Conservation (phyloP, 2,329 filamentous ascomycete species). For the Endoconidiophora laricicola region DNA sequence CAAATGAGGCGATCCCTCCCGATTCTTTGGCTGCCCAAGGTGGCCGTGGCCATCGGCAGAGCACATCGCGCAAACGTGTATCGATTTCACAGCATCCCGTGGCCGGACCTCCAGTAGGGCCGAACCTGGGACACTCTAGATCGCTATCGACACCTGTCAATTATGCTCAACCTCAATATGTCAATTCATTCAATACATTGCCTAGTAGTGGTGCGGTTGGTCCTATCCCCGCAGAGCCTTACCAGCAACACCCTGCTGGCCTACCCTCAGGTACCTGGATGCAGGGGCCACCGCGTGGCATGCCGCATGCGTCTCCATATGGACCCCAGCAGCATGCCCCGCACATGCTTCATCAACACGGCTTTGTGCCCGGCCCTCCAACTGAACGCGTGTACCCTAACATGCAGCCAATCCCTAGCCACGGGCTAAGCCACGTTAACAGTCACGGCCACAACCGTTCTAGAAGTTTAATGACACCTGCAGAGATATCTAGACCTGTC, state of each 20-base stretch:
- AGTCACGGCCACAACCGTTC: constrained; percentile 9
- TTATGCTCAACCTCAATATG: constrained; percentile 4
- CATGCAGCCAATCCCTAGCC: neutral
- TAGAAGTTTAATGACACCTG: constrained; percentile 10
- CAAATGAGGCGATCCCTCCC: constrained; percentile 89
- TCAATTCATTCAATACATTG: constrained; percentile 4
- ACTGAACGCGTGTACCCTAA: neutral
- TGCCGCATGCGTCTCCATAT: neutral
- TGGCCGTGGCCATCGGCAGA: constrained; percentile 63
- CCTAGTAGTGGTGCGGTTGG: constrained; percentile 2
- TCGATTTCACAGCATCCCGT: constrained; percentile 36
- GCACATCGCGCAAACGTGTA: constrained; percentile 39
- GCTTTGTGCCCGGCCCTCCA: neutral
- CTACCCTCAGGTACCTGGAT: neutral
- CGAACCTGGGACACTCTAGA: constrained; percentile 5
- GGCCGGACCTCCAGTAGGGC: constrained; percentile 31
- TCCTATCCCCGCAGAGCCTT: neutral
- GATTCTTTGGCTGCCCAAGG: constrained; percentile 76
- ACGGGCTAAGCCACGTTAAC: neutral
- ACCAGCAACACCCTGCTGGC: constrained; percentile 2
- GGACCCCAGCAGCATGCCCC: neutral
- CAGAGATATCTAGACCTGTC: constrained; percentile 8
- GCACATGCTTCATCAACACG: neutral
- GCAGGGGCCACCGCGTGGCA: neutral
- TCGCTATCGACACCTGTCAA: constrained; percentile 11